Evolutionary conservation across 169 alveolate species (phyloP).

Genomic region (Eimeria sp.): DNA sequence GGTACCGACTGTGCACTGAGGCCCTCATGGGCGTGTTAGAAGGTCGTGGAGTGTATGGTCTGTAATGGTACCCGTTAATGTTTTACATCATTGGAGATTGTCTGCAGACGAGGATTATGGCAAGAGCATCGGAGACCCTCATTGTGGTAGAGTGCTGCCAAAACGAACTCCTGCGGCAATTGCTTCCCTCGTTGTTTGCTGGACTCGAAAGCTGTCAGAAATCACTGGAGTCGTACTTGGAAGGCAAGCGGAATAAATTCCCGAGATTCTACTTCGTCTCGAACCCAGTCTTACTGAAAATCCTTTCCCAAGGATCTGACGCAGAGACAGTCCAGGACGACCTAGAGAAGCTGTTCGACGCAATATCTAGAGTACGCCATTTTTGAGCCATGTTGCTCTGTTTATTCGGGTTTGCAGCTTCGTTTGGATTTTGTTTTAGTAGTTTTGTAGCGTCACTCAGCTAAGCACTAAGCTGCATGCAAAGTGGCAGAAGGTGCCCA

Average conservation of each 20-base stretch:
- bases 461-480: background rate
- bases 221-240: conserved; percentile 97
- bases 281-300: conserved; percentile 97
- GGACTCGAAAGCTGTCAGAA: conserved; percentile 97
- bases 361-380: conserved; percentile 93
- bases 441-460: background rate
- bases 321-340: conserved; percentile 97
- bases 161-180: conserved; percentile 97
- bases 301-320: conserved; percentile 98
- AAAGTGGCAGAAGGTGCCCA: background rate
- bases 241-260: conserved; percentile 98
- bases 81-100: background rate
- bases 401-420: no score
- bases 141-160: conserved; percentile 97
- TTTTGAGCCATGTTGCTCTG: background rate
- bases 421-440: no score
- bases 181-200: conserved; percentile 95
- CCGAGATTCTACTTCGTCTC: conserved; percentile 99
- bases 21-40: background rate
- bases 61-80: background rate
- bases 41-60: background rate
- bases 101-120: conserved; percentile 94
- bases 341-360: conserved; percentile 97
- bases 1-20: background rate
- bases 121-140: conserved; percentile 97